Conservation (phyloP, 257 asterid species). For the Lycium barbarum region DNA sequence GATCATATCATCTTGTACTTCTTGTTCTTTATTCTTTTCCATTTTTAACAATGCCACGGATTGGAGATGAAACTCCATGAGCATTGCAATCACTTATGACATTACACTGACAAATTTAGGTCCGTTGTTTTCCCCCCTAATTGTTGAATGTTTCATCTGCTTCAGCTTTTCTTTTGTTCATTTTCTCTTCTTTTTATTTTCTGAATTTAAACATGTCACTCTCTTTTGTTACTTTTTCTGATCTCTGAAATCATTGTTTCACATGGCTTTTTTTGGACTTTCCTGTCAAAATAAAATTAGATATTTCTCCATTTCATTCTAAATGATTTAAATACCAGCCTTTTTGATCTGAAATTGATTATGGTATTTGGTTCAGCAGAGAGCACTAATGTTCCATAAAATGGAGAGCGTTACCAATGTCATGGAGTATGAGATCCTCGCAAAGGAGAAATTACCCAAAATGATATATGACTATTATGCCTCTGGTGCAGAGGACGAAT, state of each 20-base stretch:
- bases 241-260: not conserved
- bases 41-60: not conserved
- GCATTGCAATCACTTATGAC: not conserved
- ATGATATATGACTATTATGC: conserved; percentile 76
- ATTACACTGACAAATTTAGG: not conserved
- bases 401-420: conserved; percentile 71
- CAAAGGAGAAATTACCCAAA: conserved; percentile 65
- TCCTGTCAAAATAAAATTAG: not conserved
- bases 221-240: not conserved
- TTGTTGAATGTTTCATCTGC: not conserved
- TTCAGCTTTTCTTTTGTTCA: not conserved
- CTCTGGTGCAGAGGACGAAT: conserved; percentile 79
- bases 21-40: not conserved
- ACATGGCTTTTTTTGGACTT: not conserved
- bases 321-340: not conserved
- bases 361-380: conserved; percentile 11
- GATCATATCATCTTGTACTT: not conserved
- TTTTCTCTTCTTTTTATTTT: not conserved
- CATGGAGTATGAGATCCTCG: conserved; percentile 66
- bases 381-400: conserved; percentile 28
- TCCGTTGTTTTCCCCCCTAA: not conserved
- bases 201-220: not conserved
- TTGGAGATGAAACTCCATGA: not conserved
- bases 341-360: not conserved
- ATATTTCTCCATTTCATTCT: too few relatives aligned